phyloP scores from a whole-genome alignment of 345 rosid species.

The Crucihimalaya himalaica region DNA sequence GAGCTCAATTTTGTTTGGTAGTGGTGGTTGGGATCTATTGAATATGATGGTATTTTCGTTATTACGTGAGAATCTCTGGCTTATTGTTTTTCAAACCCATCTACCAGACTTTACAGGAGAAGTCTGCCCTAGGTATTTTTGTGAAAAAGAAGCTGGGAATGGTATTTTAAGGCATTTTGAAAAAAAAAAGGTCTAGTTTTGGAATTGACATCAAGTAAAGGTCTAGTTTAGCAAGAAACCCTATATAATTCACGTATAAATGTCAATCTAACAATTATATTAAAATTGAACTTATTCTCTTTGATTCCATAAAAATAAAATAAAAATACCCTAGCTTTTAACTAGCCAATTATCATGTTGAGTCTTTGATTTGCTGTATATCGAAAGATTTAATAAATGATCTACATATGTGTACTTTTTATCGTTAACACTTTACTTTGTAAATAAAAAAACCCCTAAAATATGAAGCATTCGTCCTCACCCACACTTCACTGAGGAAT shows the following conservation, averaged over 20 bases:
- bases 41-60: too few relatives aligned
- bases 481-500: not conserved
- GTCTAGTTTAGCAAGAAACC: too few relatives aligned
- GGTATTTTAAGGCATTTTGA: too few relatives aligned
- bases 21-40: too few relatives aligned
- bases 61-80: too few relatives aligned
- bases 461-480: not conserved
- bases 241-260: not conserved
- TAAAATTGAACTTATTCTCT: not conserved
- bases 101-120: too few relatives aligned
- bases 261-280: not conserved
- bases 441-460: slow-evolving; percentile 3
- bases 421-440: not conserved
- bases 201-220: too few relatives aligned
- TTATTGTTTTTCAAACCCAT: too few relatives aligned
- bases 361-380: not conserved
- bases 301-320: not conserved
- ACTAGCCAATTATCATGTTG: not conserved
- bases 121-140: too few relatives aligned
- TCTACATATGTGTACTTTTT: not conserved
- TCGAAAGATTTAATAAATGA: not conserved
- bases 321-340: not conserved
- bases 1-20: too few relatives aligned
- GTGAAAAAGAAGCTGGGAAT: too few relatives aligned
- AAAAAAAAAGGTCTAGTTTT: too few relatives aligned